Base-by-base conservation (phyloP, 139 green algal genomes). In the Edaphochlamys debaryana region DNA sequence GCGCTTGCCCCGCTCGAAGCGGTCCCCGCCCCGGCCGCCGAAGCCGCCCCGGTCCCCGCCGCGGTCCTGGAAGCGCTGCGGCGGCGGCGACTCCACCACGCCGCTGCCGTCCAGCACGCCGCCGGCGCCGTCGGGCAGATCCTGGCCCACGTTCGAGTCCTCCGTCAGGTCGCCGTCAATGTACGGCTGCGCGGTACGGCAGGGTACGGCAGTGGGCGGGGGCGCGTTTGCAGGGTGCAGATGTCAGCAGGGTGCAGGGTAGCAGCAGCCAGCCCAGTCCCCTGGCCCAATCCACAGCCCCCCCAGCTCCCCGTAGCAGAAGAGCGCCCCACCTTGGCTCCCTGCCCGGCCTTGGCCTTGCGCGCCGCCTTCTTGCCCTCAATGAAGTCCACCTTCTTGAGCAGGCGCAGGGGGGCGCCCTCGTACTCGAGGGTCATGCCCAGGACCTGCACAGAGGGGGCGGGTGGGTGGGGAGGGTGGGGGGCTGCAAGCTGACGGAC, bases 341-440 rank as follows among this genome's bases (percentile, higher is more conserved):
- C 66, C 9, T n/a, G 34, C 5, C 36, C n/a, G 66, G 32, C 38
- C 79, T 78, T 81, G 9, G 68, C 79, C 71, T 93, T 89, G 42
- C 94, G 86, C 85, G 95, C 89, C 34, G 79, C 74, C 40, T 90
- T 85, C 87, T 97, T 98, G 37, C 71, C 74, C 40, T 86, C 66
- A 15, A 96, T 58, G 74, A 94, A 98, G 0, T 85, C 86, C 19
- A 82, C 45, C 87, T 98, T 98, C 36, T 79, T 75, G 84, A 93
- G 79, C 82, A 96, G 50, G 25, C 75, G 62, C 30, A 98, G 79
- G 0, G 87, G 85, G 0, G 94, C 94, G 13, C 92, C 93, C 69
- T 89, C 93, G 69, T 91, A 96, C 87, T 89, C 86, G 48, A 98
- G 86, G 1, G 60, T 34, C 79, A 86, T 78, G 17, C 32, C 79